Evolutionary conservation across 2,329 filamentous ascomycete genomes (phyloP).

Genomic region (Chrysoporthe deuterocubensis): DNA sequence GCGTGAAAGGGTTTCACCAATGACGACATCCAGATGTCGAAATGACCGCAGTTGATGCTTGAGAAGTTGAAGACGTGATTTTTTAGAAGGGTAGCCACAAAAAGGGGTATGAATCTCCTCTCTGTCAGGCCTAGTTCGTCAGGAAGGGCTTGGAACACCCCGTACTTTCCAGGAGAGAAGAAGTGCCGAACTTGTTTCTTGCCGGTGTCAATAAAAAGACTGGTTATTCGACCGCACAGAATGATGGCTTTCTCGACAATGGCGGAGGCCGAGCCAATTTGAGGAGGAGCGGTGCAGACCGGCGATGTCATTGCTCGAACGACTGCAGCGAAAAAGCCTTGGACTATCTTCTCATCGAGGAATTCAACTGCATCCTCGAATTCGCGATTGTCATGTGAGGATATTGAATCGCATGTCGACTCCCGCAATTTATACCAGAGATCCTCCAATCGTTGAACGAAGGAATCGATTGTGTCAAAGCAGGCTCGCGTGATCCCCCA

Average conservation of each 20-base stretch:
- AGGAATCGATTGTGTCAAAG: slow-evolving; percentile 52
- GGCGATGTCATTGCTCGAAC: slow-evolving; percentile 16
- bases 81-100: slow-evolving; percentile 54
- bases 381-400: slow-evolving; percentile 38
- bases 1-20: slow-evolving; percentile 54
- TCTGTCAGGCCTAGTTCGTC: slow-evolving; percentile 45
- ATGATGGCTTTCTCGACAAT: slow-evolving; percentile 45
- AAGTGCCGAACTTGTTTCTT: slow-evolving; percentile 47
- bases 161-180: slow-evolving; percentile 53
- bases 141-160: slow-evolving; percentile 51
- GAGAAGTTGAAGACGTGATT: slow-evolving; percentile 52
- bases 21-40: slow-evolving; percentile 57
- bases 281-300: background rate
- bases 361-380: slow-evolving; percentile 51
- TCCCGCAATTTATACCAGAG: slow-evolving; percentile 43
- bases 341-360: slow-evolving; percentile 25
- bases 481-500: slow-evolving; percentile 52
- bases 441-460: slow-evolving; percentile 49
- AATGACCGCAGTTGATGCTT: slow-evolving; percentile 49
- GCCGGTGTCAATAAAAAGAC: slow-evolving; percentile 49
- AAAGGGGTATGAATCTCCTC: slow-evolving; percentile 54
- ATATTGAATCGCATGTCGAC: slow-evolving; percentile 38
- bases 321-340: slow-evolving; percentile 21
- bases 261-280: background rate
- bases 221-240: slow-evolving; percentile 51